Percentiles rank a stretch among this genome's conserved stretches.
Evolutionary conservation across 129 eudicot species (phyloP).

Genomic region (Scalesia atractyloides): DNA sequence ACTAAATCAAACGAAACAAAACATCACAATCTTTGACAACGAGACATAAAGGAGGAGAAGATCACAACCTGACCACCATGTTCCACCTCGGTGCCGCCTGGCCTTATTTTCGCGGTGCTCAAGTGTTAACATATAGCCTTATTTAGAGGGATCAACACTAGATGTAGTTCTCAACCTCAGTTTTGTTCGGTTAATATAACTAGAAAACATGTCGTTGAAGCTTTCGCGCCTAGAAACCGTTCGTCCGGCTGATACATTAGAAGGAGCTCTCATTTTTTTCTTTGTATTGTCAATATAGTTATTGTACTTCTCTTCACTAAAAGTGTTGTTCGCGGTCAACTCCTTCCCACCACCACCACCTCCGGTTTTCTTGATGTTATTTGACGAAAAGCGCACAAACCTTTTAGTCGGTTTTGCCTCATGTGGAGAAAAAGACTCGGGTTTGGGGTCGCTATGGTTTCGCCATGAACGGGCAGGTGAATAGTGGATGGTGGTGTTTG

Average conservation of each 20-base stretch:
- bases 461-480: conserved; percentile 14
- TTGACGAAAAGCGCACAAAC: conserved; percentile 35
- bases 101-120: conserved; percentile 11
- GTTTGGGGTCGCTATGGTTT: neutral
- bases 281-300: conserved; percentile 48
- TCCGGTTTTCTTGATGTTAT: conserved; percentile 18
- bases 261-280: conserved; percentile 48
- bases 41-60: conserved; percentile 5
- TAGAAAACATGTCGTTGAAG: conserved; percentile 59
- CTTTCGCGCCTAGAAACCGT: conserved; percentile 55
- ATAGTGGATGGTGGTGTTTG: neutral
- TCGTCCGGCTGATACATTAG: conserved; percentile 34
- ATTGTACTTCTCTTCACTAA: conserved; percentile 39
- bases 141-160: conserved; percentile 18
- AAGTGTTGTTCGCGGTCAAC: conserved; percentile 22
- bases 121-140: neutral
- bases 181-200: conserved; percentile 57
- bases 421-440: conserved; percentile 24
- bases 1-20: neutral
- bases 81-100: neutral
- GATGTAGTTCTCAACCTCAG: conserved; percentile 47
- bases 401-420: conserved; percentile 28
- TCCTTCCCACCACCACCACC: conserved; percentile 21
- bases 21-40: neutral
- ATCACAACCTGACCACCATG: neutral